Percentiles rank a stretch among this genome's conserved stretches.
phyloP scores from a whole-genome alignment of 1,139 yeast species.

The Diutina sp. region DNA sequence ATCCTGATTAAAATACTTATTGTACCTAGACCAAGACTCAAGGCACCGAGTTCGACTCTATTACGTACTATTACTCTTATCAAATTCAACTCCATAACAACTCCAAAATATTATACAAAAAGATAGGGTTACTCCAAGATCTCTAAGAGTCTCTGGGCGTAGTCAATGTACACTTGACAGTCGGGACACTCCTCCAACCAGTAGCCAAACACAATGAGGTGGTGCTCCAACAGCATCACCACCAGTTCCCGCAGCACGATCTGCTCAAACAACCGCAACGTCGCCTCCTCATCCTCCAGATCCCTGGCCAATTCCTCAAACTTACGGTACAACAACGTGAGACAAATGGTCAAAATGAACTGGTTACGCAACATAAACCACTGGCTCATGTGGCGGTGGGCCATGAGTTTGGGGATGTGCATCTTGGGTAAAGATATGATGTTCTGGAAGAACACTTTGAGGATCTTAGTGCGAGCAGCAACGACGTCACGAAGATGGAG shows the following conservation, averaged over 20 bases:
- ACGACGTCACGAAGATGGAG: constrained; percentile 8
- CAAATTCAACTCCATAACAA: too few species aligned
- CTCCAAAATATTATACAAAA: neutral
- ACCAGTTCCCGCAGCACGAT: constrained; percentile 5
- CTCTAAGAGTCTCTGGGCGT: neutral
- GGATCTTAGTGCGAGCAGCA: constrained; percentile 12
- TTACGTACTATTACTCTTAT: too few species aligned
- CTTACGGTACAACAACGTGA: constrained; percentile 18
- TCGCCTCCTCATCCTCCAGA: neutral
- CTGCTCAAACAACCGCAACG: neutral
- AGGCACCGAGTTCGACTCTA: too few species aligned
- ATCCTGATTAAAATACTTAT: too few species aligned
- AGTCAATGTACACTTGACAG: constrained; percentile 14
- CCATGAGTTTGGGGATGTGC: constrained; percentile 23
- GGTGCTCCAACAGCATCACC: constrained; percentile 17
- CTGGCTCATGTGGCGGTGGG: constrained; percentile 30
- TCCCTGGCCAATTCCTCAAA: constrained; percentile 11
- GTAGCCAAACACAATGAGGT: constrained; percentile 19
- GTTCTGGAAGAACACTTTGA: constrained; percentile 15
- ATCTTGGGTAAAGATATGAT: constrained; percentile 20
- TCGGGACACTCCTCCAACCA: constrained; percentile 28
- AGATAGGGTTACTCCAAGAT: neutral
- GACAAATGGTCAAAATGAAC: constrained; percentile 8
- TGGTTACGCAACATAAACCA: constrained; percentile 30
- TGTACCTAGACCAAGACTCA: too few species aligned